Percentiles rank a stretch among this genome's conserved stretches.
These are phyloP conservation scores for Cryptosporidium felis DNA, from an alignment of 169 alveolate genomes.

Conservation along the genomic window DNA sequence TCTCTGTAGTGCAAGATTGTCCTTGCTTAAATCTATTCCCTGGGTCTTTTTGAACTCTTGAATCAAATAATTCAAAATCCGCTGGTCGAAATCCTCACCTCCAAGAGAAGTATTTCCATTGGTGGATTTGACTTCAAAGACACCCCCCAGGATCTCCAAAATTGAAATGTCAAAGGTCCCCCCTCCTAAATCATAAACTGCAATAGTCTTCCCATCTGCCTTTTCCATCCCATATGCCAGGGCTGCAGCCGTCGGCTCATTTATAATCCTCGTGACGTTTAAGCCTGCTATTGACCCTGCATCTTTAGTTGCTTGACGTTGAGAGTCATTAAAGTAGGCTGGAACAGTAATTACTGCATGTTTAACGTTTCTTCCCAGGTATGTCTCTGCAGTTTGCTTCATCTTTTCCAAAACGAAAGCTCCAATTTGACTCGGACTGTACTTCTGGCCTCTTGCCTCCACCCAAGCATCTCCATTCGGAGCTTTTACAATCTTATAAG, in stretches of 20 bases:
- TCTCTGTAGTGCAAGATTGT: constrained; percentile 95
- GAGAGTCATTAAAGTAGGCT: constrained; percentile 95
- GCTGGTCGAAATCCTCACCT: constrained; percentile 99
- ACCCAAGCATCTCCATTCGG: constrained; percentile 98
- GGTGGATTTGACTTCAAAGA: constrained; percentile 98
- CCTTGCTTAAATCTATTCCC: constrained; percentile 95
- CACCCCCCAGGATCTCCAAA: constrained; percentile 97
- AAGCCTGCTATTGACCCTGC: constrained; percentile 96
- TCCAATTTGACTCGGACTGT: constrained; percentile 96
- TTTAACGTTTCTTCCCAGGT: constrained; percentile 91
- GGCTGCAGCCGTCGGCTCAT: constrained; percentile 99
- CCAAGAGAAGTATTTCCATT: constrained; percentile 99
- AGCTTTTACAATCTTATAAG: constrained; percentile 95
- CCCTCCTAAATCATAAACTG: constrained; percentile 91
- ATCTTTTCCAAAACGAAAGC: constrained; percentile 94
- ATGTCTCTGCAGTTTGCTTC: constrained; percentile 97
- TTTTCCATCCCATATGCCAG: constrained; percentile 98
- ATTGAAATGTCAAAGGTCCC: constrained; percentile 99
- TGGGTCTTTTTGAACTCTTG: constrained; percentile 93
- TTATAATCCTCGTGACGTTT: constrained; percentile 94
- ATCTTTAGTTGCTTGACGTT: constrained; percentile 97
- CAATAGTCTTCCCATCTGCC: constrained; percentile 91
- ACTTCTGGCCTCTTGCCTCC: constrained; percentile 93
- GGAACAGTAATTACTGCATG: constrained; percentile 97
- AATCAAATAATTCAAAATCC: constrained; percentile 90